Evolutionary conservation across 495 filamentous ascomycete species (phyloP), one percentile per base, ranked within the genome.

Genomic region (Podospora conica): DNA sequence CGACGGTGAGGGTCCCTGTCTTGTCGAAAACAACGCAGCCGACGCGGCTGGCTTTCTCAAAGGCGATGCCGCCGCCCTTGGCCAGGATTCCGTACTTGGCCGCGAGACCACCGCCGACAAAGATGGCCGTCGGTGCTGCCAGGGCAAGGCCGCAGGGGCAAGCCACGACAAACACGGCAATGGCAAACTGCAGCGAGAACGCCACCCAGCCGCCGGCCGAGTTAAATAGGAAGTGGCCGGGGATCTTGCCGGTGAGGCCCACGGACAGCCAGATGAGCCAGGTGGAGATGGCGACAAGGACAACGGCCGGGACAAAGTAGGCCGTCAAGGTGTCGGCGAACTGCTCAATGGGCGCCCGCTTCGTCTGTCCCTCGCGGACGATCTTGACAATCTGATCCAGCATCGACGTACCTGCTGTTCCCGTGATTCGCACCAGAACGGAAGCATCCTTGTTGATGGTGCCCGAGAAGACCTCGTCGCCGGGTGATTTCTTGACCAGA

Each of bases 21-120:
- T 98, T 98, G 80, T 98, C 94, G 70, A 98, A 97, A 15, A 97
- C 92, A 22, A 97, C 86, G 63, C 87, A 88, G 73, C 96, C 91
- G 8, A 97, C 82, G 4, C 82, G 82, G 68, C 92, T 96, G 11
- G 95, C 93, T 78, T 96, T 93, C 76, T 98, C 91, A 71, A 98
- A 97, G 1, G 95, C 94, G 72, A 96, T 92, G 24, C 94, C 95
- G 20, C 94, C 94, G n/a, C 94, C 94, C 75, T 95, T 94, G 66
- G 93, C 94, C 3, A 98, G 79, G 59, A 98, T 96, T 6, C 95
- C 94, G 71, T 93, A 80, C 68, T 90, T 88, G 3, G 94, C 94
- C 15, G 95, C 94, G 3, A 98, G 75, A 0, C 92, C 94, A 60
- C 91, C 87, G 7, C 94, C 95, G 31, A 97, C 95, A 72, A 96